Evolutionary conservation across 1,284 basidiomycete genomes (phyloP), one percentile per base, ranked within the genome.

Genomic region (Grifola frondosa): DNA sequence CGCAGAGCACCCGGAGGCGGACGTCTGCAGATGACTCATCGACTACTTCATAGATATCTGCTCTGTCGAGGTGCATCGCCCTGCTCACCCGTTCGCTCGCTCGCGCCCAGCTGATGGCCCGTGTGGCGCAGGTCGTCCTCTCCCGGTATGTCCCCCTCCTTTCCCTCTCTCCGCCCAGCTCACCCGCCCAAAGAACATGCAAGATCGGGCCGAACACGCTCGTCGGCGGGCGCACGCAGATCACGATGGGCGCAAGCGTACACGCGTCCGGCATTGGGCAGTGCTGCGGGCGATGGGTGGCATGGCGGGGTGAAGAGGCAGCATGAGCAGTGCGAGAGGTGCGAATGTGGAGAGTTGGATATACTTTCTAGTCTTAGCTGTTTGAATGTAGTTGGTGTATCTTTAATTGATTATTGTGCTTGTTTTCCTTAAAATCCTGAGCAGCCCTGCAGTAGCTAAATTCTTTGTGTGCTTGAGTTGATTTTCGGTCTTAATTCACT

Each of bases 41-140:
- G 91, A 94, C 61, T 93, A 91, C 60, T 81, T 80, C 11, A 92
- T 94, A 53, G 92, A 96, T 57, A 78, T 97, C 34, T 97, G 93
- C 69, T 91, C 91, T n/a, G 84, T 89, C 21, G 90, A 93, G 71
- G 89, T 88, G 15, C 37, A 30, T 41, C 30, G 28, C 10, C 25
- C 7, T 16, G 4, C 25, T n/a, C n/a, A 13, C 34, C 37, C n/a
- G n/a, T 7, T 34, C 29, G 11, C 31, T 16, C 21, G 37, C 36
- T 28, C 19, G 24, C 16, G 37, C n/a, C n/a, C n/a, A 42, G 40
- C 35, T 42, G 20, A n/a, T n/a, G 21, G 19, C 28, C 12, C 12
- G 35, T 28, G 19, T n/a, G n/a, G 29, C 40, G n/a, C 56, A 92
- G 90, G 88, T 92, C 44, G 55, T 76, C 23, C 77, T 94, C 17